phyloP scores from a whole-genome alignment of 2,329 filamentous ascomycete genomes.

The Botrytis paeoniae region DNA sequence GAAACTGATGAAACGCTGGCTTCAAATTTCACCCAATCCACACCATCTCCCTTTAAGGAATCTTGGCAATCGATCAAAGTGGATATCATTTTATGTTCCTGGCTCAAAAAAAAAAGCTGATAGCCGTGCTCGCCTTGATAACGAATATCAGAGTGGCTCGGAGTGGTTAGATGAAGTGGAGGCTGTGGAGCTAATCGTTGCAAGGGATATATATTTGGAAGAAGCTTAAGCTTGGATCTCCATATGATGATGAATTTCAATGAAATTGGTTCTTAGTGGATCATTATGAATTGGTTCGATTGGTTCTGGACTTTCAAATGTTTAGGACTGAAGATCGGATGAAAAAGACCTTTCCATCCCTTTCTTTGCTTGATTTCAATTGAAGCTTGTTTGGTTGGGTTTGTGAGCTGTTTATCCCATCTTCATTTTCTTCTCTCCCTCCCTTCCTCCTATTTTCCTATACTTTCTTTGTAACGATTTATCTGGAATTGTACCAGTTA shows the following conservation, averaged over 20 bases:
- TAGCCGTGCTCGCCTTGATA: background rate
- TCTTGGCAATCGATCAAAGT: background rate
- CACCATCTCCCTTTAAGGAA: background rate
- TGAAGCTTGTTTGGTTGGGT: background rate
- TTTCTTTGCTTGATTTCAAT: conserved; percentile 2
- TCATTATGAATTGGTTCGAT: background rate
- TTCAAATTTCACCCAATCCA: background rate
- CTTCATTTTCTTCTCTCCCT: background rate
- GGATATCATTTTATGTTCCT: background rate
- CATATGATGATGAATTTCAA: background rate
- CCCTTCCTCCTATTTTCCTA: background rate
- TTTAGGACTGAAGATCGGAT: background rate
- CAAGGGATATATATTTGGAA: background rate
- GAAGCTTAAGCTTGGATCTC: conserved; percentile 4
- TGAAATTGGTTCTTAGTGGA: background rate
- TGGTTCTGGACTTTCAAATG: conserved; percentile 8
- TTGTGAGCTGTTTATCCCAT: background rate
- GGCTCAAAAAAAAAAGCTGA: background rate
- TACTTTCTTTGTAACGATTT: background rate
- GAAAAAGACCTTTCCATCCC: background rate
- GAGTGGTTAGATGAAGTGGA: background rate
- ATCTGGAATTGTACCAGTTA: background rate
- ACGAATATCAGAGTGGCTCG: background rate
- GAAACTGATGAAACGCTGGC: background rate
- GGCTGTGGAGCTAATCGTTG: background rate